A percentile compares a stretch with the other conserved stretches of the same genome.
Evolutionary conservation across 352 stramenopile species (phyloP).

Genomic region (Pythium phragmitis): DNA sequence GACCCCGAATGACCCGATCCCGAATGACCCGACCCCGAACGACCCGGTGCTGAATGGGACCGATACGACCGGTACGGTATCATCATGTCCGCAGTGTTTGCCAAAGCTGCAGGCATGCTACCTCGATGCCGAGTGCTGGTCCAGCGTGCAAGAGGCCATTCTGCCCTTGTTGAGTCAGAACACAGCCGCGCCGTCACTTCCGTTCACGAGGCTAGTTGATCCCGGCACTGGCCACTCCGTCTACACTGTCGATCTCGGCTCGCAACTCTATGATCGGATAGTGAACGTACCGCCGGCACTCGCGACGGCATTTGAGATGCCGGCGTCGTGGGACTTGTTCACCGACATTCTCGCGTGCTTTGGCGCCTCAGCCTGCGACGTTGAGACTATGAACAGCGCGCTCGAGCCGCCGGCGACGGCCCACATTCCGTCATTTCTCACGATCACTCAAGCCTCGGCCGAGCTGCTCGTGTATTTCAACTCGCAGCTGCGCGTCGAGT

Average conservation of each 20-base stretch:
- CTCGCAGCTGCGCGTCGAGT: neutral
- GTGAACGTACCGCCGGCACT: neutral
- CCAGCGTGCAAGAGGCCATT: constrained; percentile 9
- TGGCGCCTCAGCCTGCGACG: neutral
- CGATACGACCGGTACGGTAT: neutral
- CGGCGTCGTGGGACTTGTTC: constrained; percentile 3
- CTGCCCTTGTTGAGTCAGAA: constrained; percentile 4
- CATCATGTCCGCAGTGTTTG: constrained; percentile 11
- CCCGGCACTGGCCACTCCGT: neutral
- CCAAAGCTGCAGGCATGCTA: constrained; percentile 20
- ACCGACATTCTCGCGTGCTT: constrained; percentile 21
- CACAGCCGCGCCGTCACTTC: neutral
- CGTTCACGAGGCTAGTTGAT: neutral
- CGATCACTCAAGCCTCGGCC: neutral
- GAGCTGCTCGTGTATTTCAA: constrained; percentile 9
- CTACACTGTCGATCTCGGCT: constrained; percentile 2
- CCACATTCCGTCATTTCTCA: constrained; percentile 17
- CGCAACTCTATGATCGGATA: neutral
- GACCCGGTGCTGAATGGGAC: no score
- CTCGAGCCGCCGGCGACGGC: constrained; percentile 17
- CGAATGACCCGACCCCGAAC: no score
- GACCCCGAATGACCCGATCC: no score
- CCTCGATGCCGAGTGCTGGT: constrained; percentile 19
- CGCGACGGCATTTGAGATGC: neutral
- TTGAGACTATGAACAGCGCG: constrained; percentile 21